A percentile compares a stretch with the other conserved stretches of the same genome.
phyloP scores from a whole-genome alignment of 305 asterid species.

The Fraxinus sp. region DNA sequence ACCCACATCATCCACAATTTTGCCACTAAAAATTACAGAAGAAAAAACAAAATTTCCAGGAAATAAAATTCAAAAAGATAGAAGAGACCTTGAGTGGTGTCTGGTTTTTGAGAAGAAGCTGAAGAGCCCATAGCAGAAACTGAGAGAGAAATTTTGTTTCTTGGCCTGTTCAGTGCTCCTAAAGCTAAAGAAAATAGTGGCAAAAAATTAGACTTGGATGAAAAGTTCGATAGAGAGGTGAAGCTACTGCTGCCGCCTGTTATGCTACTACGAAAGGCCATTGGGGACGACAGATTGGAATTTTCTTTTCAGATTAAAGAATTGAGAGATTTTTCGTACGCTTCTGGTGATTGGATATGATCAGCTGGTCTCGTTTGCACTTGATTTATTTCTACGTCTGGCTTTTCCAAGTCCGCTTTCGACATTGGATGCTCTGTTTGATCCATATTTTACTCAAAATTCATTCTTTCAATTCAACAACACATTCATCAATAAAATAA shows the following conservation, averaged over 20 bases:
- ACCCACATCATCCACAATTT: background rate
- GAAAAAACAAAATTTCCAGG: background rate
- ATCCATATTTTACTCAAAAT: too few species aligned
- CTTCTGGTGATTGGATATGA: background rate
- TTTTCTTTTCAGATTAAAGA: background rate
- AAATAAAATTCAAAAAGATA: background rate
- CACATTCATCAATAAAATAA: too few species aligned
- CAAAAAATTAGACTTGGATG: conserved; percentile 39
- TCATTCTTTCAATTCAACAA: too few species aligned
- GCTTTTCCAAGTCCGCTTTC: too few species aligned
- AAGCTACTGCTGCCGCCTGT: conserved; percentile 18
- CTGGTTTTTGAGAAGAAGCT: conserved; percentile 64
- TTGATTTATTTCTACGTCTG: background rate
- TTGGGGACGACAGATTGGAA: background rate
- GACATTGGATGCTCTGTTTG: too few species aligned
- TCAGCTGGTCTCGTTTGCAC: background rate
- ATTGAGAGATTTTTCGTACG: too few species aligned
- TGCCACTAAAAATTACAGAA: background rate
- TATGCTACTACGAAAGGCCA: conserved; percentile 41
- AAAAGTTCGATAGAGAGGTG: conserved; percentile 22
- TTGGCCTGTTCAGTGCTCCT: conserved; percentile 12
- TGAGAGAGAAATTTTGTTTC: conserved; percentile 19
- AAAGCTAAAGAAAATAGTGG: conserved; percentile 25
- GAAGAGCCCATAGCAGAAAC: conserved; percentile 84
- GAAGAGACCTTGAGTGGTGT: conserved; percentile 50